Conservation (phyloP, 2,329 filamentous ascomycete species). For the Microsporum canis region DNA sequence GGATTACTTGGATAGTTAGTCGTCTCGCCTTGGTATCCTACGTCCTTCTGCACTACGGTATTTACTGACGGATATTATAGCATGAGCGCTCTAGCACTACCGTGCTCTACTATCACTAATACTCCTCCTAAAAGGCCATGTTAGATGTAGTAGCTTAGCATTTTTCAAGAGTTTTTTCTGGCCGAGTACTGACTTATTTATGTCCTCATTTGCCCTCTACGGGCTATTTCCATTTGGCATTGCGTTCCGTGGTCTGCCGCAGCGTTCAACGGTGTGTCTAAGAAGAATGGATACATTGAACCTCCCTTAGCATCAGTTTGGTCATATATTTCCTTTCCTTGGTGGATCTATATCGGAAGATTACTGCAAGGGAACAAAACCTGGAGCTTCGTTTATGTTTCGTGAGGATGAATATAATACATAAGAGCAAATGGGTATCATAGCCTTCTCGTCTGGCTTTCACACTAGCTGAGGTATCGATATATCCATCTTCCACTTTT, state of each 20-base stretch:
- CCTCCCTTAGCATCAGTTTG: background rate
- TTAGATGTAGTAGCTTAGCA: background rate
- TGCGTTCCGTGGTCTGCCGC: constrained; percentile 2
- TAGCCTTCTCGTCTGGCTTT: background rate
- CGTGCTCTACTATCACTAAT: background rate
- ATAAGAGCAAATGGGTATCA: background rate
- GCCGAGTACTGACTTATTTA: background rate
- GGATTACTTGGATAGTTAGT: constrained; percentile 48
- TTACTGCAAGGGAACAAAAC: background rate
- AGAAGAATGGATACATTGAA: constrained; percentile 1
- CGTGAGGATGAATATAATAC: background rate
- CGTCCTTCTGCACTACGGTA: background rate
- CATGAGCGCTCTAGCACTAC: background rate
- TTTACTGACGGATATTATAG: background rate
- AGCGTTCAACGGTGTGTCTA: background rate
- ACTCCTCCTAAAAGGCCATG: background rate
- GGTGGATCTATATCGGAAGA: background rate
- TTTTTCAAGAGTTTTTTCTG: background rate
- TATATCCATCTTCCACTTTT: background rate
- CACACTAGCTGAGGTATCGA: background rate
- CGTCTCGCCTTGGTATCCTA: background rate
- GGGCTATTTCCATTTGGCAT: constrained; percentile 3
- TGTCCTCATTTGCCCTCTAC: background rate
- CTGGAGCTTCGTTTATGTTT: background rate
- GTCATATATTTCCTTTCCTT: background rate